A percentile compares a stretch with the other conserved stretches of the same genome.
phyloP scores from a whole-genome alignment of 208 protist genomes.

The Leishmania tropica region DNA sequence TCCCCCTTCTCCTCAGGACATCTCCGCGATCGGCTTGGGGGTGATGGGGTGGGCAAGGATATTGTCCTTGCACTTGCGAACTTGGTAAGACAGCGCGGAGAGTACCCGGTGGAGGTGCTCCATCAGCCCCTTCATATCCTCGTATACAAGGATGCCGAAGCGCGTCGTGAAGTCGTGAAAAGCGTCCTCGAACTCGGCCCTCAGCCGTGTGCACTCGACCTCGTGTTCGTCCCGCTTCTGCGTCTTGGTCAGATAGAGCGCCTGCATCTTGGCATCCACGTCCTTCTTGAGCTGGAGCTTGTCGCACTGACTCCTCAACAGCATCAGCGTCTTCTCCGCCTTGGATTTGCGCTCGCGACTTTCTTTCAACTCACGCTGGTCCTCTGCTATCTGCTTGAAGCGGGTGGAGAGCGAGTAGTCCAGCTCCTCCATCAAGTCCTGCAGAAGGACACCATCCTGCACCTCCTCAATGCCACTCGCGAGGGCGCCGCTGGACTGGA shows the following conservation, averaged over 20 bases:
- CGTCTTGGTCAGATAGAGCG: slow-evolving; percentile 11
- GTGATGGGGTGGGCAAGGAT: not conserved
- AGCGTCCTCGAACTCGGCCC: slow-evolving; percentile 33
- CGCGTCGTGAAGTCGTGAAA: slow-evolving; percentile 18
- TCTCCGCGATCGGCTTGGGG: not conserved
- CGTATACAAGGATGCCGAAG: slow-evolving; percentile 14
- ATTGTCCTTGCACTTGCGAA: slow-evolving; percentile 37
- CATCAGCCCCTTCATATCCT: slow-evolving; percentile 26
- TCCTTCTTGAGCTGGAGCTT: slow-evolving; percentile 30
- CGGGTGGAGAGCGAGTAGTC: slow-evolving; percentile 25
- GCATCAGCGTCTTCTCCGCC: slow-evolving; percentile 18
- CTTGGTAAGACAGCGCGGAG: slow-evolving; percentile 39
- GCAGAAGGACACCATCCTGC: slow-evolving; percentile 13
- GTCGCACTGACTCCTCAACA: slow-evolving; percentile 16
- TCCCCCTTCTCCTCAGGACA: not conserved
- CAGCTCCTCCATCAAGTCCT: slow-evolving; percentile 39
- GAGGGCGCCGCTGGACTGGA: slow-evolving; percentile 25
- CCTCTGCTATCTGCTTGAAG: slow-evolving; percentile 14
- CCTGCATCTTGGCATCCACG: slow-evolving; percentile 6
- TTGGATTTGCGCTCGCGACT: slow-evolving; percentile 22
- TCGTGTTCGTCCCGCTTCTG: slow-evolving; percentile 22
- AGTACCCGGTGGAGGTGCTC: slow-evolving; percentile 22
- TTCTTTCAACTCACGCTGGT: slow-evolving; percentile 24
- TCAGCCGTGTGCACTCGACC: slow-evolving; percentile 28
- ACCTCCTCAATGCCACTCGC: slow-evolving; percentile 28